phyloP scores from a whole-genome alignment of 2,329 filamentous ascomycete species.

The Botrytis byssoidea region DNA sequence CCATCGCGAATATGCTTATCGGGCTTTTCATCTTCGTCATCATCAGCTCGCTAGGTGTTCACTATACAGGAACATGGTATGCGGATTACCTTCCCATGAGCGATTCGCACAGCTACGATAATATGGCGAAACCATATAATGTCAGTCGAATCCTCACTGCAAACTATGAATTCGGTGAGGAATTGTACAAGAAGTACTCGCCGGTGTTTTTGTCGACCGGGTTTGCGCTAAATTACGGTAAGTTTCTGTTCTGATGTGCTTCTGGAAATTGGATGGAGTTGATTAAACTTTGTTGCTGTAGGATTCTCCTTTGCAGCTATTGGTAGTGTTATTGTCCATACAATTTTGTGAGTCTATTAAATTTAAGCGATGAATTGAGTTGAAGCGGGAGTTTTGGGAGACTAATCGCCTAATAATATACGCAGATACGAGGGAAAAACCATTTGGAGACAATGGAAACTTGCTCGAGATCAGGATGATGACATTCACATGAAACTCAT shows the following conservation, averaged over 20 bases:
- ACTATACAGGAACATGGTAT: constrained; percentile 67
- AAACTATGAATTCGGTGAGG: constrained; percentile 57
- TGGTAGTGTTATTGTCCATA: constrained; percentile 59
- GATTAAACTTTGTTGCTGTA: neutral
- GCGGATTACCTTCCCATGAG: constrained; percentile 52
- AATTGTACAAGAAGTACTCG: constrained; percentile 51
- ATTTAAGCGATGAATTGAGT: neutral
- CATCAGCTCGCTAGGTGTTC: constrained; percentile 54
- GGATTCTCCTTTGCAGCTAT: constrained; percentile 58
- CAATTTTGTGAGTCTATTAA: constrained; percentile 46
- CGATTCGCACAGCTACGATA: constrained; percentile 55
- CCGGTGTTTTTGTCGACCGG: constrained; percentile 53
- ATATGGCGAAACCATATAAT: constrained; percentile 52
- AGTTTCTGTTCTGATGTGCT: neutral
- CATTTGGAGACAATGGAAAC: constrained; percentile 67
- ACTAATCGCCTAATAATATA: constrained; percentile 50
- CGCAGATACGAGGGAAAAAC: constrained; percentile 57
- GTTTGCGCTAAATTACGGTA: constrained; percentile 53
- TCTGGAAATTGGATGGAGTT: neutral
- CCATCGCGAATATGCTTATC: constrained; percentile 70
- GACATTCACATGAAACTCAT: constrained; percentile 50
- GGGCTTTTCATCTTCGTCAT: constrained; percentile 66
- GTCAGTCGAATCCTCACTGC: constrained; percentile 57
- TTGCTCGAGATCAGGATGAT: constrained; percentile 51
- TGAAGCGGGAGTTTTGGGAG: neutral